These are phyloP conservation scores for Exsudoporus frostii DNA, from an alignment of 768 basidiomycete genomes.

Conservation along the genomic window DNA sequence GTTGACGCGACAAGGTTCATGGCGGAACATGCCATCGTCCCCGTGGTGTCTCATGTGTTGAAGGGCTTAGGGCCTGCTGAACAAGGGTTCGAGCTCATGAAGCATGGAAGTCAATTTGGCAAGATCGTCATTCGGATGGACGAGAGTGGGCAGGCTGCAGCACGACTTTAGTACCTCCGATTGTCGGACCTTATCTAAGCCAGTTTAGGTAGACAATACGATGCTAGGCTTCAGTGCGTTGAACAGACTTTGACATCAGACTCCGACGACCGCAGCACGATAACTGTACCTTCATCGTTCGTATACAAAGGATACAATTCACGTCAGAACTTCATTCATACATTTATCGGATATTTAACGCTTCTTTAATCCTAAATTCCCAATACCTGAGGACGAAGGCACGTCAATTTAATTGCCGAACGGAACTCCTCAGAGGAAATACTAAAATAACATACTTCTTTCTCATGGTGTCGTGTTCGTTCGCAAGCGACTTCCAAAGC, in stretches of 20 bases:
- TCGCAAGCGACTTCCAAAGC: constrained; percentile 70
- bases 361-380: constrained; percentile 68
- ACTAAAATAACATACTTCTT: constrained; percentile 56
- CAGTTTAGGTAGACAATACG: background rate
- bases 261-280: background rate
- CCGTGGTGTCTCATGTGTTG: constrained; percentile 68
- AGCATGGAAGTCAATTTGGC: constrained; percentile 67
- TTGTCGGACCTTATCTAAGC: background rate
- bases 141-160: constrained; percentile 18
- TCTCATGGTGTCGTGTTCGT: constrained; percentile 69
- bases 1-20: constrained; percentile 70
- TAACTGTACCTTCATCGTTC: background rate
- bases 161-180: constrained; percentile 21
- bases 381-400: constrained; percentile 54
- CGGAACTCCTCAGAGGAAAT: constrained; percentile 4
- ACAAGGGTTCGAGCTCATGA: constrained; percentile 67
- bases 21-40: constrained; percentile 59
- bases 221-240: background rate
- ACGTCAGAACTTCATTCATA: constrained; percentile 2
- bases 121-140: constrained; percentile 64
- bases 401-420: constrained; percentile 26
- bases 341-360: constrained; percentile 27
- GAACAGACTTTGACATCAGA: background rate
- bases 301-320: constrained; percentile 9
- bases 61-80: constrained; percentile 62